Evolutionary conservation across 1,139 yeast species (phyloP).

Genomic region (Blastobotrys malaysiensis): DNA sequence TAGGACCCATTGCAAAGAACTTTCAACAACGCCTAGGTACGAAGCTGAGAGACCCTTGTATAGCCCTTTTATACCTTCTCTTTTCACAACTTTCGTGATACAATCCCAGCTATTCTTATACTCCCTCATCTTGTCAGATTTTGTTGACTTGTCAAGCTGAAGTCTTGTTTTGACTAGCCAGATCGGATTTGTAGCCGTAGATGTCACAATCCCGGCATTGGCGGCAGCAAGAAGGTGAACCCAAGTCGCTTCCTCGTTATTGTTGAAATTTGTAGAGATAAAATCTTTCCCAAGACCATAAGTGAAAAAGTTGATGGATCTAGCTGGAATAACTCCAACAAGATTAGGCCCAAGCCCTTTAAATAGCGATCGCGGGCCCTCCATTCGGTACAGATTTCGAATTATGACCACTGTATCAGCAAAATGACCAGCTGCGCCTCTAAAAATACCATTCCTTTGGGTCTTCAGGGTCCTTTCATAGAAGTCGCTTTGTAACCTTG

Average conservation of each 20-base stretch:
- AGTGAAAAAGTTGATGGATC: constrained; percentile 94
- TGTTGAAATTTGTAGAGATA: constrained; percentile 56
- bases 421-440: constrained; percentile 58
- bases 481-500: constrained; percentile 87
- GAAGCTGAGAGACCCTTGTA: constrained; percentile 92
- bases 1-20: constrained; percentile 93
- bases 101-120: constrained; percentile 89
- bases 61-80: constrained; percentile 76
- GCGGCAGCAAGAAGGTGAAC: constrained; percentile 87
- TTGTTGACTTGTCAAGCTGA: constrained; percentile 64
- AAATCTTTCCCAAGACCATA: constrained; percentile 87
- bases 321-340: constrained; percentile 98
- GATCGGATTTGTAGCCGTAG: constrained; percentile 99
- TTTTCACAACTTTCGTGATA: constrained; percentile 55
- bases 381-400: constrained; percentile 59
- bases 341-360: constrained; percentile 95
- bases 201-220: constrained; percentile 88
- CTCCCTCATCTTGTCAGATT: constrained; percentile 45
- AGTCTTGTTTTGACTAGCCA: constrained; percentile 95
- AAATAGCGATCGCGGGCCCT: constrained; percentile 82
- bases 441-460: constrained; percentile 21
- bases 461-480: constrained; percentile 30
- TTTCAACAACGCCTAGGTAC: constrained; percentile 88
- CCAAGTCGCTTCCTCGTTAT: constrained; percentile 76
- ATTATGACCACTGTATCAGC: constrained; percentile 76